Conservation (phyloP, 306 rosid species). For the Bauhinia variegata region DNA sequence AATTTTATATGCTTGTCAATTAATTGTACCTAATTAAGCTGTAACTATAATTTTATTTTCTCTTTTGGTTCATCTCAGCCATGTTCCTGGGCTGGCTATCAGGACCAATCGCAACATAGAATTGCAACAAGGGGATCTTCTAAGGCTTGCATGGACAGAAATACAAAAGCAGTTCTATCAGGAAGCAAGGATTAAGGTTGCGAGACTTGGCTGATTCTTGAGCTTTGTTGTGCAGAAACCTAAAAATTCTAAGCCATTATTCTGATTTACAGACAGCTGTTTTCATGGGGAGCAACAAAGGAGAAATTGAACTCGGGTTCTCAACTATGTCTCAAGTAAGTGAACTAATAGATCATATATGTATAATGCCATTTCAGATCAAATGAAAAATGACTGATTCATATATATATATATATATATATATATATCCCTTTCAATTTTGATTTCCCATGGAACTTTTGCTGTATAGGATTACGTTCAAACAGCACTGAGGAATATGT, state of each 20-base stretch:
- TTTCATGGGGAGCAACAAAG: conserved; percentile 83
- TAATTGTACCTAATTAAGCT: not conserved
- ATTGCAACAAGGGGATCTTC: conserved; percentile 67
- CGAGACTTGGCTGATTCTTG: not conserved
- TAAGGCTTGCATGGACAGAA: conserved; percentile 48
- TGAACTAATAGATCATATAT: no score
- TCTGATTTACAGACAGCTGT: conserved; percentile 58
- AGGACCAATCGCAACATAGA: conserved; percentile 51
- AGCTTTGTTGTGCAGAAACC: conserved; percentile 28
- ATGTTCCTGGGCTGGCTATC: conserved; percentile 78
- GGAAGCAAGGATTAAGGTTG: conserved; percentile 91
- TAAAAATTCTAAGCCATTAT: not conserved
- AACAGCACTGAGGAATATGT: conserved; percentile 56
- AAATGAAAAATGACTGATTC: no score
- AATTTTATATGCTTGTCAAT: no score
- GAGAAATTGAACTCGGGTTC: conserved; percentile 92
- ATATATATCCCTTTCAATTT: not conserved
- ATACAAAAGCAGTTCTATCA: conserved; percentile 63
- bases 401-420: no score
- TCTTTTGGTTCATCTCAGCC: conserved; percentile 45
- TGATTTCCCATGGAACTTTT: not conserved
- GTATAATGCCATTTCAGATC: conserved; percentile 13
- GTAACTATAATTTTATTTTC: not conserved
- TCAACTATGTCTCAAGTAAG: conserved; percentile 72
- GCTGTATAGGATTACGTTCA: conserved; percentile 50